Percentiles rank a stretch among this genome's conserved stretches.
phyloP scores from a whole-genome alignment of 225 moss, liverwort and hornwort species.

The Antitrichia curtipendula region DNA sequence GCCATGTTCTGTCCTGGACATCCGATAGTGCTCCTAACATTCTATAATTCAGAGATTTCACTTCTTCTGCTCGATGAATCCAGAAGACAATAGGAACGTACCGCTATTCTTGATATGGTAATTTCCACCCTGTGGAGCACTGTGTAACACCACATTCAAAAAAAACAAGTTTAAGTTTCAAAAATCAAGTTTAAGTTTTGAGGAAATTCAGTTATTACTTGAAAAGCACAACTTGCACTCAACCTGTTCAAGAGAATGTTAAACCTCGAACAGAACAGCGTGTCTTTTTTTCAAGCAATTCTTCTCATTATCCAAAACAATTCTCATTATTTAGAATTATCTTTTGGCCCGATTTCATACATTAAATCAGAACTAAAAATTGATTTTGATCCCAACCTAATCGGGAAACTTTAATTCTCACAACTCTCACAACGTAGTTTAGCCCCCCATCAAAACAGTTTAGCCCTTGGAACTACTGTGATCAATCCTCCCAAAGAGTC shows the following conservation, averaged over 20 bases:
- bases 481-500: not conserved
- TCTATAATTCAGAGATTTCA: not conserved
- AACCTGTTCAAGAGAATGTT: not conserved
- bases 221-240: not conserved
- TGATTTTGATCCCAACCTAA: not conserved
- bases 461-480: not conserved
- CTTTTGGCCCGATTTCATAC: too few relatives aligned
- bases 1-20: not conserved
- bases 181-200: not conserved
- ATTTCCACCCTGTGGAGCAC: conserved; percentile 43
- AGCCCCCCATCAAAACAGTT: not conserved
- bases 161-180: not conserved
- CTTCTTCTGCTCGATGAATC: conserved; percentile 21
- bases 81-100: conserved; percentile 39
- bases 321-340: not conserved
- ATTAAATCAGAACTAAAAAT: not conserved
- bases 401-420: not conserved
- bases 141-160: not conserved
- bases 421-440: too few relatives aligned
- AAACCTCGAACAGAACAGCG: not conserved
- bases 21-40: not conserved
- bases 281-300: not conserved
- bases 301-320: not conserved
- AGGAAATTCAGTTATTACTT: not conserved
- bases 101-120: conserved; percentile 26